Evolutionary conservation across 495 filamentous ascomycete genomes (phyloP), one percentile per base, ranked within the genome.

Genomic region (Penicillium pancosmium): DNA sequence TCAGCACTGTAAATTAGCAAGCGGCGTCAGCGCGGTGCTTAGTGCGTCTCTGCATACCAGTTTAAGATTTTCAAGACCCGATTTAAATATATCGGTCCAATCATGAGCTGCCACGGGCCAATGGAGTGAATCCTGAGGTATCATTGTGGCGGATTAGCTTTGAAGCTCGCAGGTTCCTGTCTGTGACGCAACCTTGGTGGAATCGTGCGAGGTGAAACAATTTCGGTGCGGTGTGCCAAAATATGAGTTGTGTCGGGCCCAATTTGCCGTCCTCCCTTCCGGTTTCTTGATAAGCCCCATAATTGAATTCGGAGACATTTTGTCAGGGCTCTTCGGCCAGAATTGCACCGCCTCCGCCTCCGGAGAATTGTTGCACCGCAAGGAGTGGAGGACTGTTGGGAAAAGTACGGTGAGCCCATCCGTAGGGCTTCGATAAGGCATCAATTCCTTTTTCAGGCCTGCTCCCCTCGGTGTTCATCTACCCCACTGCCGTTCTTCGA

Each of bases 1-100:
- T 44, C 41, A 44, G 41, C 41, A 44, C 41, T 44, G 15, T 44
- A 44, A 44, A 44, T 44, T 44, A 5, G 8, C n/a, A 16, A 44
- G n/a, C 41, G 18, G 16, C 8, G 41, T 40, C 36, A 31, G 27
- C 27, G 27, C 27, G 27, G 27, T 31, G 27, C 27, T 31, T 31
- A 31, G 27, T 31, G 27, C 27, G 27, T 31, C 27, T 31, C 27
- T 31, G 4, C 4, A 21, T 31, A 31, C 27, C 27, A 31, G 27
- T 31, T 31, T 31, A 31, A 31, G 27, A 31, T 31, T 31, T 31
- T 31, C 0, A 31, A 31, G 27, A 16, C 16, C 15, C 16, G 5
- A 16, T n/a, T 44, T 44, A 44, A 19, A 2, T 44, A 5, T n/a
- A n/a, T 12, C 7, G 1, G 18, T 16, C 41, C n/a, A 44, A 44